A percentile compares a stretch with the other conserved stretches of the same genome.
Conservation (phyloP, 2,329 filamentous ascomycete species). For the Aspergillus ibericus region DNA sequence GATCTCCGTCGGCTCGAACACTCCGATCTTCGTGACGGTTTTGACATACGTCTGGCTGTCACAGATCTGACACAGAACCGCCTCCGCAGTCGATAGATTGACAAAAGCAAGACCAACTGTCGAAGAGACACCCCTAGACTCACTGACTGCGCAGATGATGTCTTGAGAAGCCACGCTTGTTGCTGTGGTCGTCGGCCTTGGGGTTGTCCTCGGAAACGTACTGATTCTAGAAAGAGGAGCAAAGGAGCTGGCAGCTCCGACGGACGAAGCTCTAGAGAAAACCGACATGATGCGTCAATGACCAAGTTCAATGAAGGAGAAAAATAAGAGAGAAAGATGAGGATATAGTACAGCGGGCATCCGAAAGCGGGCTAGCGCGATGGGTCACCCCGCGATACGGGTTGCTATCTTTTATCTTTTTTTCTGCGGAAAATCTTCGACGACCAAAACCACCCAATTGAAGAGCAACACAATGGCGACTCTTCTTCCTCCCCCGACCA, state of each 20-base stretch:
- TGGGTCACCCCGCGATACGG: conserved; percentile 18
- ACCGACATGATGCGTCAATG: neutral
- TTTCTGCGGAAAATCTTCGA: conserved; percentile 11
- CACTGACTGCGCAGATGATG: conserved; percentile 83
- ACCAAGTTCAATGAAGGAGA: neutral
- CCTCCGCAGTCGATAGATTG: conserved; percentile 82
- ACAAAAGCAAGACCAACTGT: conserved; percentile 84
- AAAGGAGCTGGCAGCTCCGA: conserved; percentile 18
- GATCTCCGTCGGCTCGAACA: conserved; percentile 77
- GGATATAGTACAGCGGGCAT: conserved; percentile 10
- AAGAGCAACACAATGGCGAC: conserved; percentile 67
- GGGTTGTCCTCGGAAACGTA: conserved; percentile 52
- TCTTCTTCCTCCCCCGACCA: conserved; percentile 77
- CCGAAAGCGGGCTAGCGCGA: conserved; percentile 23
- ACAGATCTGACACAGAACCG: conserved; percentile 83
- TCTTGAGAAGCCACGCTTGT: conserved; percentile 62
- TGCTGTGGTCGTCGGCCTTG: conserved; percentile 53
- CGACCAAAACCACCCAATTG: conserved; percentile 1
- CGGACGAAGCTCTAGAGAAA: conserved; percentile 11
- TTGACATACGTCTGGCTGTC: conserved; percentile 90
- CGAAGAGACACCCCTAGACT: conserved; percentile 82
- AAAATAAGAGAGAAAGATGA: neutral
- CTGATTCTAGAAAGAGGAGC: conserved; percentile 34
- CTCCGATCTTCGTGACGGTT: conserved; percentile 80
- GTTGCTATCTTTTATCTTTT: conserved; percentile 17